Evolutionary conservation across 169 alveolate genomes (phyloP).

Genomic region (Plasmodium yoelii): DNA sequence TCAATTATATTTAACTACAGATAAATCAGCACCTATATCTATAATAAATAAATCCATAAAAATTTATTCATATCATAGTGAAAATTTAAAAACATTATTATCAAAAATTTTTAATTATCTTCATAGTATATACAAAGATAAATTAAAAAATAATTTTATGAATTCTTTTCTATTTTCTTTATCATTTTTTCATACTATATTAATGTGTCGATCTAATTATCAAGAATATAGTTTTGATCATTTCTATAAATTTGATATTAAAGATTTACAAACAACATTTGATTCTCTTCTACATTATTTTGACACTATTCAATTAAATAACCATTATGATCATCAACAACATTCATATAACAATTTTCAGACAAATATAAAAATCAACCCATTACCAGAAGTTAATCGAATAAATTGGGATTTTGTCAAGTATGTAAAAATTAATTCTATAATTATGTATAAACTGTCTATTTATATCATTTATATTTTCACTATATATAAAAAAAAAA

Average conservation of each 20-base stretch:
- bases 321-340: not conserved
- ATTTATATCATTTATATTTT: not conserved
- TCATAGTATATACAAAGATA: conserved; percentile 47
- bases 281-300: conserved; percentile 45
- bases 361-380: no score
- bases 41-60: conserved; percentile 52
- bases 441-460: not conserved
- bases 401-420: conserved; percentile 62
- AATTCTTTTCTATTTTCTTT: conserved; percentile 62
- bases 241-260: conserved; percentile 25
- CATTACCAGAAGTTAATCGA: conserved; percentile 6
- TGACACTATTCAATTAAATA: conserved; percentile 28
- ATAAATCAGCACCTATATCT: conserved; percentile 22
- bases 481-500: not conserved
- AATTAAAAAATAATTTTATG: conserved; percentile 44
- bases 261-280: conserved; percentile 68
- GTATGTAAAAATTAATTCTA: not conserved
- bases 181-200: conserved; percentile 47
- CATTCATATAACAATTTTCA: not conserved
- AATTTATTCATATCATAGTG: conserved; percentile 33
- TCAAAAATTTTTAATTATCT: conserved; percentile 22
- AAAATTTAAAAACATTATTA: conserved; percentile 44
- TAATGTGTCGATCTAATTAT: conserved; percentile 50
- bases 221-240: conserved; percentile 59
- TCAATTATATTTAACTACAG: conserved; percentile 45